phyloP scores from a whole-genome alignment of 768 basidiomycete species.

The Tremella yokohamensis region DNA sequence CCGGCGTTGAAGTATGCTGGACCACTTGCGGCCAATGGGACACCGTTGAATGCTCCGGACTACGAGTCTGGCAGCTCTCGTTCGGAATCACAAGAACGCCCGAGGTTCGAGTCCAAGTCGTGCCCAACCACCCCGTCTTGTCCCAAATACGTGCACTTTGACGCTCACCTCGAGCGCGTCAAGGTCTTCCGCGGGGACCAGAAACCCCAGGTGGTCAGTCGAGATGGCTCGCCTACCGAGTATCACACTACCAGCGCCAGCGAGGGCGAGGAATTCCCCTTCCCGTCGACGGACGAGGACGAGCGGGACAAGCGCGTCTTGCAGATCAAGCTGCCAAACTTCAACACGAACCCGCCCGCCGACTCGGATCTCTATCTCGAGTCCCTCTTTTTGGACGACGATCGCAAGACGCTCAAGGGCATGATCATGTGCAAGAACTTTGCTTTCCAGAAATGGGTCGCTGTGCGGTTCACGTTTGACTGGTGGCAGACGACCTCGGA shows the following conservation, averaged over 20 bases:
- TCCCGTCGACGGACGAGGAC: constrained; percentile 52
- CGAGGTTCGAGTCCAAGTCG: constrained; percentile 56
- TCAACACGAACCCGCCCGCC: constrained; percentile 56
- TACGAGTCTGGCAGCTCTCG: not conserved
- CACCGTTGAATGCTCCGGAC: constrained; percentile 19
- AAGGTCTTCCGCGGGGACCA: constrained; percentile 93
- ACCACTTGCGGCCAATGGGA: constrained; percentile 57
- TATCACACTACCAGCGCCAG: constrained; percentile 54
- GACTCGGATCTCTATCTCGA: constrained; percentile 53
- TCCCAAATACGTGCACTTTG: constrained; percentile 86
- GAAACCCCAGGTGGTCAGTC: constrained; percentile 86
- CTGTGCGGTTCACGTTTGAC: constrained; percentile 87
- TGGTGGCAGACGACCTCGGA: constrained; percentile 95
- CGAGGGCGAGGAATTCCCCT: constrained; percentile 53
- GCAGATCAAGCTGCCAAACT: constrained; percentile 64
- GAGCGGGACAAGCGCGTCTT: constrained; percentile 26
- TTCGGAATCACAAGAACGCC: not conserved
- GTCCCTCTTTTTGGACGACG: constrained; percentile 52
- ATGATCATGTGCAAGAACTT: constrained; percentile 75
- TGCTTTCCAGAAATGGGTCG: constrained; percentile 80
- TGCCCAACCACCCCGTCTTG: constrained; percentile 73
- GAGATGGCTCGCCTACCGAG: constrained; percentile 82
- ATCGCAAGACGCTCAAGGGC: constrained; percentile 62
- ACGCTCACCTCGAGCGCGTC: constrained; percentile 84
- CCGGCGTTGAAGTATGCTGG: constrained; percentile 73